These are phyloP conservation scores for Symmetrospora coprosmae DNA, from an alignment of 768 basidiomycete species.

Conservation along the genomic window DNA sequence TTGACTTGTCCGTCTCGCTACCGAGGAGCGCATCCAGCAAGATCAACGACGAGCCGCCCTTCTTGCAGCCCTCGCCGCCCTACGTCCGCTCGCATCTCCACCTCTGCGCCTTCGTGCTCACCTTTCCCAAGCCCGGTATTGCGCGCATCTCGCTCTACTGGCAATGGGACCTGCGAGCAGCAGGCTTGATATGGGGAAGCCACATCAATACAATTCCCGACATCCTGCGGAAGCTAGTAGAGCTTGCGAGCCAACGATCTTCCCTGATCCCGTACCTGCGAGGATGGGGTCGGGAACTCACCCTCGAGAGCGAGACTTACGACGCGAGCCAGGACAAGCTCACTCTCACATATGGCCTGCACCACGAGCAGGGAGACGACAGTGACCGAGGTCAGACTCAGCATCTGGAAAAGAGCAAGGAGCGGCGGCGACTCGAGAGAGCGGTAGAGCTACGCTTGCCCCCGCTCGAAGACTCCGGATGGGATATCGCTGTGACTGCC, in stretches of 20 bases:
- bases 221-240: background rate
- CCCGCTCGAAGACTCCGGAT: background rate
- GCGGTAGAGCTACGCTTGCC: conserved; percentile 8
- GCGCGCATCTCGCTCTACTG: conserved; percentile 27
- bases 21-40: conserved; percentile 1
- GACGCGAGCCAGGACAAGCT: conserved; percentile 17
- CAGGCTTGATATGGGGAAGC: background rate
- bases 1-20: conserved; percentile 10
- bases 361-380: conserved; percentile 38
- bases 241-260: background rate
- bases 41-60: conserved; percentile 29
- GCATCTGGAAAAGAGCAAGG: conserved; percentile 52
- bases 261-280: background rate
- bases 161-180: conserved; percentile 25
- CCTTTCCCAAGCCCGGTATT: background rate
- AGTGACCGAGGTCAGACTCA: conserved; percentile 44
- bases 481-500: conserved; percentile 16
- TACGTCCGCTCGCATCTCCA: conserved; percentile 31
- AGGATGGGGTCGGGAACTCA: conserved; percentile 9
- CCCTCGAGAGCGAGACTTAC: conserved; percentile 12
- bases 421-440: conserved; percentile 55
- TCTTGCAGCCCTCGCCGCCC: conserved; percentile 31
- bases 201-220: background rate
- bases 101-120: conserved; percentile 28
- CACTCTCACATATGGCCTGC: conserved; percentile 15